Conservation (phyloP, 176 grass and related monocot genomes). For the Aechmea fasciata region DNA sequence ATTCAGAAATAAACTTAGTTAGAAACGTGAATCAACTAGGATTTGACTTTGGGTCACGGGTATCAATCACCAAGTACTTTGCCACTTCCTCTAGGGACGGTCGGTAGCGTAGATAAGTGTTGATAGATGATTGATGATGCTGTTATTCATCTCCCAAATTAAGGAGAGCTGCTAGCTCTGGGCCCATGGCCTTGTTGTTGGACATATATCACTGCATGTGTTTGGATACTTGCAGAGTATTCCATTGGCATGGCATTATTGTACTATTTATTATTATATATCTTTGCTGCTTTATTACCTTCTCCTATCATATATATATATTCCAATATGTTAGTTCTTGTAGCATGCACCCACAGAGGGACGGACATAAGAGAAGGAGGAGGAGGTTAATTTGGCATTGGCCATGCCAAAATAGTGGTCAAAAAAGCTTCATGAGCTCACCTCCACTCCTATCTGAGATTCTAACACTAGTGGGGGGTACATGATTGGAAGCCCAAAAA, state of each 20-base stretch:
- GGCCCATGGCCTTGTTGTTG: not conserved
- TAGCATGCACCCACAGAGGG: not conserved
- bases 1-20: too few relatives aligned
- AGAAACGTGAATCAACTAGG: too few relatives aligned
- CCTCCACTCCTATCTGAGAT: conserved; percentile 26
- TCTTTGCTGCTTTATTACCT: not conserved
- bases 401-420: conserved; percentile 17
- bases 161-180: not conserved
- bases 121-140: not conserved
- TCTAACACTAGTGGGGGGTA: conserved; percentile 23
- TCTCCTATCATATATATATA: not conserved
- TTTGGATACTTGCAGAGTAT: not conserved
- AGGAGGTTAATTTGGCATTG: not conserved
- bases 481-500: conserved; percentile 19
- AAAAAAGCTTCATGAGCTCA: conserved; percentile 26
- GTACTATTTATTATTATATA: not conserved
- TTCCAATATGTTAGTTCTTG: not conserved
- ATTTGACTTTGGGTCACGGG: too few relatives aligned
- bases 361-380: not conserved
- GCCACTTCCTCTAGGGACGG: too few relatives aligned
- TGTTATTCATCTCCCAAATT: not conserved
- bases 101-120: too few relatives aligned
- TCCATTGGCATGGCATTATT: not conserved
- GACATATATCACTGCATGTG: not conserved
- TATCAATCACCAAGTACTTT: too few relatives aligned